Percentiles rank a stretch among this genome's conserved stretches.
Conservation (phyloP, 2,329 filamentous ascomycete genomes). For the Exophiala lecanii-corni region DNA sequence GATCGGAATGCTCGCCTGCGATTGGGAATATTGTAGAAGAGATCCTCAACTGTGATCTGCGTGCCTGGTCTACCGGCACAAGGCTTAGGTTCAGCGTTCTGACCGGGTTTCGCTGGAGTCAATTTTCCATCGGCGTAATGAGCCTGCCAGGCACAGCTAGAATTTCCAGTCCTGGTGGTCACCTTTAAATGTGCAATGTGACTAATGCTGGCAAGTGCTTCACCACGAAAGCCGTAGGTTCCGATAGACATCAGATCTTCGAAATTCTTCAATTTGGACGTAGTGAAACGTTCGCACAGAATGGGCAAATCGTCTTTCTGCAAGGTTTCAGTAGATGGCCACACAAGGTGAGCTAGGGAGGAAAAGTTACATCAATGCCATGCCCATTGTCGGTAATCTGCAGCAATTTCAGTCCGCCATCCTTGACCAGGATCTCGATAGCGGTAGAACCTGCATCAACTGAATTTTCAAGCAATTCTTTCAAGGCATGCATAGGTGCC, state of each 20-base stretch:
- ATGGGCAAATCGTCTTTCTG: slow-evolving; percentile 88
- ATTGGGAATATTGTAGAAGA: slow-evolving; percentile 95
- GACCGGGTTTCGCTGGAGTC: slow-evolving; percentile 78
- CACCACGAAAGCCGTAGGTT: slow-evolving; percentile 96
- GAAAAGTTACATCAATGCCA: slow-evolving; percentile 80
- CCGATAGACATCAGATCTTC: slow-evolving; percentile 86
- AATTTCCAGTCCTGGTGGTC: slow-evolving; percentile 87
- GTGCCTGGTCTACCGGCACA: slow-evolving; percentile 85
- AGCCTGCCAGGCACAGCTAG: slow-evolving; percentile 83
- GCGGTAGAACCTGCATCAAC: slow-evolving; percentile 95
- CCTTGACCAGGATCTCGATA: slow-evolving; percentile 86
- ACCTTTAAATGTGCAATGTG: slow-evolving; percentile 95
- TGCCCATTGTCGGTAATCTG: slow-evolving; percentile 98
- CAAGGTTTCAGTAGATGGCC: slow-evolving; percentile 15
- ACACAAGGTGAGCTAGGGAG: not conserved
- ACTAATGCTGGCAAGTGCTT: slow-evolving; percentile 94
- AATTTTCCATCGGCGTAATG: slow-evolving; percentile 81
- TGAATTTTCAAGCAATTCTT: slow-evolving; percentile 94
- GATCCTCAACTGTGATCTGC: slow-evolving; percentile 91
- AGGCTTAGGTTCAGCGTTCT: slow-evolving; percentile 77
- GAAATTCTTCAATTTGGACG: slow-evolving; percentile 89
- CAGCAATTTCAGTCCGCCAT: slow-evolving; percentile 87
- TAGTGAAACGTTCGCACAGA: slow-evolving; percentile 92
- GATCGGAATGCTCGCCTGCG: slow-evolving; percentile 86
- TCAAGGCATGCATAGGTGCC: slow-evolving; percentile 89